These are phyloP conservation scores for Rhazya stricta DNA, from an alignment of 257 asterid species.

Conservation along the genomic window DNA sequence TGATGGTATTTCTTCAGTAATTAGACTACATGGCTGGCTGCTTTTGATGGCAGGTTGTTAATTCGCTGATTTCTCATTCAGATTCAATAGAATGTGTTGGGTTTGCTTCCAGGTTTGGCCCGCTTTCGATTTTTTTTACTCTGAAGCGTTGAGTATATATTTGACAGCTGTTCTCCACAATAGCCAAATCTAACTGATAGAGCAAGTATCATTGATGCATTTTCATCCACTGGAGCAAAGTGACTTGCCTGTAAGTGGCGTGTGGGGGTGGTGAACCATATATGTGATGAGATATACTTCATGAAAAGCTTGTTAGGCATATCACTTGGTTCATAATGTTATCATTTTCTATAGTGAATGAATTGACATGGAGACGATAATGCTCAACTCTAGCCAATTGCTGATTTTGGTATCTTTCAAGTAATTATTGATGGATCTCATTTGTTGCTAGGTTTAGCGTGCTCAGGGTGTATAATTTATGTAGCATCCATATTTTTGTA, in stretches of 20 bases:
- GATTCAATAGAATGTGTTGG: conserved; percentile 87
- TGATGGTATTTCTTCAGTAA: neutral
- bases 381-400: neutral
- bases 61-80: conserved; percentile 61
- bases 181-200: too few species aligned
- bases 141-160: conserved; percentile 1
- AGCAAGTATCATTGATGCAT: neutral
- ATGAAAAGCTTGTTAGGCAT: neutral
- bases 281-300: neutral
- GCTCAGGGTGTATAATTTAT: neutral
- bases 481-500: too few species aligned
- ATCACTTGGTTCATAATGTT: neutral
- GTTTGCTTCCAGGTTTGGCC: conserved; percentile 62
- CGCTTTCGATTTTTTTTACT: conserved; percentile 12
- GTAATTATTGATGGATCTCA: neutral
- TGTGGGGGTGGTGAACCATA: neutral
- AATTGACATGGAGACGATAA: neutral
- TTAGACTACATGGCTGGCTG: neutral
- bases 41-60: conserved; percentile 53
- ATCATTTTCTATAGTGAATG: neutral
- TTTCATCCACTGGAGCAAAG: too few species aligned
- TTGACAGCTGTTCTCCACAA: neutral
- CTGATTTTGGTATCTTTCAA: neutral
- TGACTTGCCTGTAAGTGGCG: neutral
- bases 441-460: neutral